Evolutionary conservation across 495 filamentous ascomycete genomes (phyloP), one percentile per base, ranked within the genome.

Genomic region (Pyronema domesticum): DNA sequence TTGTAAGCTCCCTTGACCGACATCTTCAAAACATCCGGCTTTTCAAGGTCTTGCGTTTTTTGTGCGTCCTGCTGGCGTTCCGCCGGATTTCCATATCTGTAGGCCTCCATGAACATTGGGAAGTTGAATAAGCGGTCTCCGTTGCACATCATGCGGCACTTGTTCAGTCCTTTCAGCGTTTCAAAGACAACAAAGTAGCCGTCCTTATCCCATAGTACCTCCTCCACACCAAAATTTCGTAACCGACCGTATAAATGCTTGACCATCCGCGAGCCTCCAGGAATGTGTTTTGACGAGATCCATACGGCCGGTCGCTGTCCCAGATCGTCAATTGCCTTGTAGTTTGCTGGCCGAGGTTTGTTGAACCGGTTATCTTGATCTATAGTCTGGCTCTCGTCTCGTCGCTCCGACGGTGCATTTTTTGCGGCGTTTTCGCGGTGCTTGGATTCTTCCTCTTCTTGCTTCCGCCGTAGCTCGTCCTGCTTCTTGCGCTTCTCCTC

Each of bases 151-250:
- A 76, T 72, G 59, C 75, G 85, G 66, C 89, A 95, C 43, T 80
- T 75, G 36, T 81, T 78, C 9, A 85, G 81, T 65, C 95, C 86
- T 46, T 80, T 72, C 55, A 89, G 80, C 15, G 93, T 93, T 37
- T 75, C 79, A 60, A 96, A 99, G 34, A 85, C 74, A 58, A 96
- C 80, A 66, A 86, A 96, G 68, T 95, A 99, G 0, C 91, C 91
- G 7, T 77, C 81, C 47, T 75, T 77, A 63, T 99, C 91, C 45
- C 79, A 80, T 40, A 85, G 75, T 51, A 96, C 82, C 50, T 83
- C 76, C 53, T 81, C 80, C 67, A 85, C 83, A 51, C 76, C 68
- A 64, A 80, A 94, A 13, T 78, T 74, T 64, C 86, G 87, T 33
- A 96, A 71, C 18, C 89, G 79, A 67, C 86, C 89, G 68, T 82